Percentiles rank a stretch among this genome's conserved stretches.
phyloP scores from a whole-genome alignment of 345 rosid genomes.

The Turritis glabra region DNA sequence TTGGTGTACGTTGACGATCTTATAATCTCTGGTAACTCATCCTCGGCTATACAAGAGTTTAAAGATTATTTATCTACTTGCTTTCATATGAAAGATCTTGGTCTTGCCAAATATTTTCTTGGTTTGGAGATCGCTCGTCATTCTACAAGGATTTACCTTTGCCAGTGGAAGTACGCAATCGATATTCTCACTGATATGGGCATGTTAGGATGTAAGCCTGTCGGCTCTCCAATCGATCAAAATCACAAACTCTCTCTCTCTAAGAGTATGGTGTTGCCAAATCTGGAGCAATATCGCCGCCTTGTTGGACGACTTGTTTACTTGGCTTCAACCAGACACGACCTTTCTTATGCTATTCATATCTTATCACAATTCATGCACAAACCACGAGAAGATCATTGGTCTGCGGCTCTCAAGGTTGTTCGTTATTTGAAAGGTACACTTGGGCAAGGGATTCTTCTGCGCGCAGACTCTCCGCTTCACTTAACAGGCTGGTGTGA shows the following conservation, averaged over 20 bases:
- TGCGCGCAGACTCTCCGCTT: background rate
- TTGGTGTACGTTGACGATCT: background rate
- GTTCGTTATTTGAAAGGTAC: background rate
- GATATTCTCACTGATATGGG: background rate
- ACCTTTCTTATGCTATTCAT: background rate
- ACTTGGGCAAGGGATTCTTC: background rate
- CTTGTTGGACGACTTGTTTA: background rate
- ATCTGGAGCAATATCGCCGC: background rate
- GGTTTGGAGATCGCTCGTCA: background rate
- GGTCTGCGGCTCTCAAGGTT: background rate
- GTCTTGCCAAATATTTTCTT: background rate
- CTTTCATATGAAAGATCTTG: background rate
- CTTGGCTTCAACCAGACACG: background rate
- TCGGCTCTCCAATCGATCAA: background rate
- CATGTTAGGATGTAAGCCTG: background rate
- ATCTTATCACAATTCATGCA: background rate
- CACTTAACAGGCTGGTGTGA: background rate
- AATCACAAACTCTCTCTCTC: background rate
- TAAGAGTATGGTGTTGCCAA: accelerated
- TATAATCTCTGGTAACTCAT: too few relatives aligned
- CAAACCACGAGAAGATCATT: background rate
- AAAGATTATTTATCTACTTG: background rate
- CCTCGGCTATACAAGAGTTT: background rate
- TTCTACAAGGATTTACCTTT: background rate
- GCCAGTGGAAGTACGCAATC: background rate